Evolutionary conservation across 179 eudicot genomes (phyloP), one percentile per base, ranked within the genome.

Genomic region (Monotropa hypopitys): DNA sequence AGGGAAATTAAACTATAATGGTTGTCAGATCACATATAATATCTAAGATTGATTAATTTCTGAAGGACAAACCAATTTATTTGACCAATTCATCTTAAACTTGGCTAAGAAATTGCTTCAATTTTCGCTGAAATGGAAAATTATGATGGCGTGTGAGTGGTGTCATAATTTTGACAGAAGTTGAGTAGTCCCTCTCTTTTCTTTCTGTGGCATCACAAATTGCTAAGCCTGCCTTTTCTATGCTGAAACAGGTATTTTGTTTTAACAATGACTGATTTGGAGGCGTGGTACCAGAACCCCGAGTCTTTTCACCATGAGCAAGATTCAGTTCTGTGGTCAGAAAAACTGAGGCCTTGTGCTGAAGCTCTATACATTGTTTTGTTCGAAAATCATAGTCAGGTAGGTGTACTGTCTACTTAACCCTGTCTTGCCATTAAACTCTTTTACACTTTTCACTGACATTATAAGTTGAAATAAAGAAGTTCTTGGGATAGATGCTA

Each of bases 321-420:
- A 81, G 99, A 95, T 84, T 90, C 97, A 81, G 89, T 95, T 81
- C 89, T 86, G 77, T 95, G 99, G 99, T 89, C 97, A 63, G 97
- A 93, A 82, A 95, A 89, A 83, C 85, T 95, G 77, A 88, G 99
- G 86, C 98, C 99, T 74, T 95, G 99, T 85, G 99, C 99, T 80
- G 99, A 95, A 86, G 98, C 99, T 56, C 84, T 95, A 56, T 95
- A 93, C 80, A 93, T 95, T 67, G 97, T 91, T 80, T 83, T 95
- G 78, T 95, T 95, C 83, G 94, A 95, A 81, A 89, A 91, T 86
- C 88, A 95, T 82, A 95, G 94, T 88, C 98, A 93, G 83, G 98
- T 95, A 85, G 79, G 96, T 82, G 69, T 78, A 80, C 70, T 78
- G 54, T 63, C 23, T 73, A 42, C 70, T 76, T 15, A 57, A 30